Base-by-base conservation (phyloP, 2,329 filamentous ascomycete genomes). In the Dothistroma septosporum region DNA sequence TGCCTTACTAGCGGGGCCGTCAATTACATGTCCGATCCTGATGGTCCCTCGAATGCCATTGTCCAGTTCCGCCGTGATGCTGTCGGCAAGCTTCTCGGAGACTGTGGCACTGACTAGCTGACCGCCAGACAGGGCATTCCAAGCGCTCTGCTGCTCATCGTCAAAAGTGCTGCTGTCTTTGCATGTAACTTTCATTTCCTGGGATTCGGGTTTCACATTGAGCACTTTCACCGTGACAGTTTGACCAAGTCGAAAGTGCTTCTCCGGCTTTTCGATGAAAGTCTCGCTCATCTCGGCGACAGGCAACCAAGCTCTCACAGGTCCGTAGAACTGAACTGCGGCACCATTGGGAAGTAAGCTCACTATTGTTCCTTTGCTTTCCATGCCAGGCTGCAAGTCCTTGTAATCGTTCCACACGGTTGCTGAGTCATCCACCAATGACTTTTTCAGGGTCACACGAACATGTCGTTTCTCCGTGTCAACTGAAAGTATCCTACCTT, bases 261-360 rank as follows among this genome's bases (percentile, higher is more conserved):
- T 87, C 50, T 85, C 85, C 4, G 94, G 92, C 70, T 97, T 90
- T 67, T 89, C 85, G 70, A 99, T 97, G 72, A 89, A 97, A 11
- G 92, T 92, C 74, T 99, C 94, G 73, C 94, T 97, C 94, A 99
- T 99, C 76, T 99, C 93, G 1, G 90, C 90, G 0, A 96, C 87
- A 1, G 94, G 94, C 58, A 99, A 82, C 78, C 95, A 99, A 9
- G 89, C 95, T 66, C 86, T 85, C 21, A 99, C 81, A 9, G 82
- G 78, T 19, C 91, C 91, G 70, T 95, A 99, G 76, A 97, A 99
- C 72, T 96, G 91, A 57, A 99, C 89, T 19, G 93, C 85, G 11
- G 94, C 94, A 61, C 94, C 94, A 57, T 86, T 85, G 3, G 84
- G 77, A 59, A 91, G 81, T 11, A 99, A 80, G 65, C 89, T 95